These are phyloP conservation scores for Cyberlindnera suaveolens DNA, from an alignment of 805 yeast species.

Conservation along the genomic window DNA sequence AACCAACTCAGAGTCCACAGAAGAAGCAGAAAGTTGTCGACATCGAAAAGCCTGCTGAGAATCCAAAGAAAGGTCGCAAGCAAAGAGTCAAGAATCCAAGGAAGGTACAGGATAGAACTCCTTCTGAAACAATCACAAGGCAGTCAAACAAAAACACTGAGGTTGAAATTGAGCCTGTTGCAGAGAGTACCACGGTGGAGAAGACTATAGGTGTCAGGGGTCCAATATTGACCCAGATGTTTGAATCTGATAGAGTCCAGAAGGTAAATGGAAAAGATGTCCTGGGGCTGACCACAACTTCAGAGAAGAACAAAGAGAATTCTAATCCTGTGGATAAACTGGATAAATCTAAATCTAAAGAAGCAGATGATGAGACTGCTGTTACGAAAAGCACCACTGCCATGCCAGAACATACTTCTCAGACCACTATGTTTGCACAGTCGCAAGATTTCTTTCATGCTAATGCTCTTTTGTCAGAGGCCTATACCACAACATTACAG, in stretches of 20 bases:
- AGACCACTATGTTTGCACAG: neutral
- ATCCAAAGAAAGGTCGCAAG: neutral
- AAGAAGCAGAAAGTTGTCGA: neutral
- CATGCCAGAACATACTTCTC: neutral
- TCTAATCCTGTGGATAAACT: no score
- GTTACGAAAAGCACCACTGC: no score
- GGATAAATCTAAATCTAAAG: no score
- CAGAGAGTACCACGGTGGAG: conserved; percentile 1
- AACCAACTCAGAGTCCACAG: neutral
- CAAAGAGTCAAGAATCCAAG: neutral
- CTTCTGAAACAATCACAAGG: neutral
- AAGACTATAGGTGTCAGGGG: neutral
- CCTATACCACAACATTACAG: conserved; percentile 31
- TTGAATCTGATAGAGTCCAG: neutral
- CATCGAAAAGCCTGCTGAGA: neutral
- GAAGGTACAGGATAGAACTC: neutral
- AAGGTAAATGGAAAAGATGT: neutral
- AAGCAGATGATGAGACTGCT: no score
- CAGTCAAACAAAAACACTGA: neutral
- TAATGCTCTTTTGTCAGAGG: conserved; percentile 16
- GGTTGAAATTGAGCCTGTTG: neutral
- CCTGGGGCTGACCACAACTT: no score
- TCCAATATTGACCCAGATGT: neutral
- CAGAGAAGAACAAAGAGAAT: no score
- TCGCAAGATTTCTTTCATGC: conserved; percentile 3